Evolutionary conservation across 441 rosid genomes (phyloP).

Genomic region (Capsella rubella): DNA sequence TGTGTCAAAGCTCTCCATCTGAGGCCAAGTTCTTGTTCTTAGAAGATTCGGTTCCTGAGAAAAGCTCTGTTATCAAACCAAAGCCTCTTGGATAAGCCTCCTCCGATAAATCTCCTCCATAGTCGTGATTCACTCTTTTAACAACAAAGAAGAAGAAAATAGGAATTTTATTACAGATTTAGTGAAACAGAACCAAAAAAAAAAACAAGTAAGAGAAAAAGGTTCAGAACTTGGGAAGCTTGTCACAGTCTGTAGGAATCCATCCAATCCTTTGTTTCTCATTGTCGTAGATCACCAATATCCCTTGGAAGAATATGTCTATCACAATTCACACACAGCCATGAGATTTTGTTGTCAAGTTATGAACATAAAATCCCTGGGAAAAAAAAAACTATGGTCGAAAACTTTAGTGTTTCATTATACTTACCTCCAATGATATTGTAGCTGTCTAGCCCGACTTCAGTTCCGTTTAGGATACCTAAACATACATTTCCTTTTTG

Average conservation of each 20-base stretch:
- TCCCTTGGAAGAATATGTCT: conserved; percentile 64
- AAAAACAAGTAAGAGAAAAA: conserved; percentile 15
- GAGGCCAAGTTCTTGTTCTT: conserved; percentile 35
- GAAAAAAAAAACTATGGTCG: neutral
- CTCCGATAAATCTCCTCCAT: conserved; percentile 47
- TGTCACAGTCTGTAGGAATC: conserved; percentile 55
- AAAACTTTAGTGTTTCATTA: conserved; percentile 8
- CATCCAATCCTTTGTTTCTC: conserved; percentile 69
- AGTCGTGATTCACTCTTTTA: conserved; percentile 55
- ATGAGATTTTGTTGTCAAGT: conserved; percentile 19
- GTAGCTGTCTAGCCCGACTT: conserved; percentile 46
- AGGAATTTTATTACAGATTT: conserved; percentile 5
- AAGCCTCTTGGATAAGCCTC: conserved; percentile 53
- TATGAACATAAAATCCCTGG: neutral
- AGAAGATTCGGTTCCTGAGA: conserved; percentile 35
- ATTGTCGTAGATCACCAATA: conserved; percentile 65
- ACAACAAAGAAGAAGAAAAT: conserved; percentile 24
- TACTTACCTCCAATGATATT: conserved; percentile 53
- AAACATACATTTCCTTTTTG: conserved; percentile 62
- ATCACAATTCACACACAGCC: conserved; percentile 13
- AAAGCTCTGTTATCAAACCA: conserved; percentile 47
- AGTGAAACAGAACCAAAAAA: conserved; percentile 28
- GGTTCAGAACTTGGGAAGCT: conserved; percentile 62
- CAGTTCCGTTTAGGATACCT: conserved; percentile 60
- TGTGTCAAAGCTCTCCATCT: conserved; percentile 41